A percentile compares a stretch with the other conserved stretches of the same genome.
Evolutionary conservation across 2,329 filamentous ascomycete species (phyloP).

Genomic region (Stylonectria norvegica): DNA sequence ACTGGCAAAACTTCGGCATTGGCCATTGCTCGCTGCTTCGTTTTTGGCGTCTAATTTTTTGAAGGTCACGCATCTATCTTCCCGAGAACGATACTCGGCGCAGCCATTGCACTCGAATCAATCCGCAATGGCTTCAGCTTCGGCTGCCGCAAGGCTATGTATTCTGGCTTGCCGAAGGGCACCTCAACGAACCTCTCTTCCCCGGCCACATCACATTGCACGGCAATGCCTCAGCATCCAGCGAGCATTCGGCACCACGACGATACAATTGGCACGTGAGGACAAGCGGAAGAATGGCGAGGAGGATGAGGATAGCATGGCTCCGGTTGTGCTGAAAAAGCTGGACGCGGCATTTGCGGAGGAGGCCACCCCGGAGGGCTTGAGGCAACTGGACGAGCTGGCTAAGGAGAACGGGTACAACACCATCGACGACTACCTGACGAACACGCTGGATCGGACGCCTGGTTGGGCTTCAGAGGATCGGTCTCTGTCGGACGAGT

Average conservation of each 20-base stretch:
- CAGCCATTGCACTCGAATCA: constrained; percentile 21
- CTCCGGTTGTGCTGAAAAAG: constrained; percentile 28
- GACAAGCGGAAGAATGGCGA: constrained; percentile 19
- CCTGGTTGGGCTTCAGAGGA: constrained; percentile 32
- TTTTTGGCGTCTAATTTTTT: constrained; percentile 32
- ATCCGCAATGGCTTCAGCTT: constrained; percentile 39
- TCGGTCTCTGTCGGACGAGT: constrained; percentile 29
- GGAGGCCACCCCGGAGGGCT: constrained; percentile 29
- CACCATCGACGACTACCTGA: constrained; percentile 33
- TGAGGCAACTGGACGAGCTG: constrained; percentile 34
- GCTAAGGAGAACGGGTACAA: constrained; percentile 34
- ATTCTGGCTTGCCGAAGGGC: constrained; percentile 32
- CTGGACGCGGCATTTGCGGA: constrained; percentile 31
- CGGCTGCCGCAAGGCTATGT: constrained; percentile 37
- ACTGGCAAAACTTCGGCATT: constrained; percentile 27
- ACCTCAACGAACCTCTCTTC: constrained; percentile 21
- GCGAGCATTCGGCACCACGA: constrained; percentile 32
- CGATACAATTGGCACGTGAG: constrained; percentile 27
- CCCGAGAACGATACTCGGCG: constrained; percentile 19
- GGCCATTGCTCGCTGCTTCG: constrained; percentile 3
- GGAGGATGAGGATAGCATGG: constrained; percentile 23
- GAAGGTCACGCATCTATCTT: constrained; percentile 22
- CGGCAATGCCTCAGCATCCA: constrained; percentile 17
- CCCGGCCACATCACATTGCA: constrained; percentile 23
- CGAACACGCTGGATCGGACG: constrained; percentile 25